These are phyloP conservation scores for Neurospora pannonica DNA, from an alignment of 495 filamentous ascomycete genomes.

Conservation along the genomic window DNA sequence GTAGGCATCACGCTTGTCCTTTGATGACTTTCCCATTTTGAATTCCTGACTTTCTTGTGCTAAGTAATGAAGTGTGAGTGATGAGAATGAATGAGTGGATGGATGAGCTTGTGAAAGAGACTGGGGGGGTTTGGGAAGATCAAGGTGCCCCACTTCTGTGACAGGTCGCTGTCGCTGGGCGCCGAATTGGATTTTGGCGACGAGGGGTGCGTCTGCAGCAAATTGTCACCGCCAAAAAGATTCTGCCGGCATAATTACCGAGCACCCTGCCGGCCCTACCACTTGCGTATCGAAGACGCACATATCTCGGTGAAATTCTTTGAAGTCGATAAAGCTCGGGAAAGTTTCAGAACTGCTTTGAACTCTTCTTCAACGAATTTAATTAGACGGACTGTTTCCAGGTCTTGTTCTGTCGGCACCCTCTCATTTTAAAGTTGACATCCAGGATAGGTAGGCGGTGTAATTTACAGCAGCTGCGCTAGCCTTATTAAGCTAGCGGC, in stretches of 20 bases:
- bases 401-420: background rate
- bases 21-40: conserved; percentile 91
- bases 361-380: too few species aligned
- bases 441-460: background rate
- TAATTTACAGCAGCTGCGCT: background rate
- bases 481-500: background rate
- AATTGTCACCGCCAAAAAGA: background rate
- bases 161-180: background rate
- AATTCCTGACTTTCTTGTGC: background rate
- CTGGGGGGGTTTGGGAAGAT: background rate
- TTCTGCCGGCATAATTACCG: background rate
- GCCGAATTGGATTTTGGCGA: background rate
- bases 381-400: too few species aligned
- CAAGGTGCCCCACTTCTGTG: background rate
- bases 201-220: background rate
- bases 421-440: background rate
- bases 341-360: too few species aligned
- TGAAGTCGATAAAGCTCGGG: too few species aligned
- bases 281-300: background rate
- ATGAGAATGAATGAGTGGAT: background rate
- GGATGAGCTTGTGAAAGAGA: background rate
- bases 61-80: background rate
- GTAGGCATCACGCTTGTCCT: conserved; percentile 97
- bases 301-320: background rate
- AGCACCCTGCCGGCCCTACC: background rate